A percentile compares a stretch with the other conserved stretches of the same genome.
Conservation (phyloP, 164 flowering plant species). For the Vitis rupestris region DNA sequence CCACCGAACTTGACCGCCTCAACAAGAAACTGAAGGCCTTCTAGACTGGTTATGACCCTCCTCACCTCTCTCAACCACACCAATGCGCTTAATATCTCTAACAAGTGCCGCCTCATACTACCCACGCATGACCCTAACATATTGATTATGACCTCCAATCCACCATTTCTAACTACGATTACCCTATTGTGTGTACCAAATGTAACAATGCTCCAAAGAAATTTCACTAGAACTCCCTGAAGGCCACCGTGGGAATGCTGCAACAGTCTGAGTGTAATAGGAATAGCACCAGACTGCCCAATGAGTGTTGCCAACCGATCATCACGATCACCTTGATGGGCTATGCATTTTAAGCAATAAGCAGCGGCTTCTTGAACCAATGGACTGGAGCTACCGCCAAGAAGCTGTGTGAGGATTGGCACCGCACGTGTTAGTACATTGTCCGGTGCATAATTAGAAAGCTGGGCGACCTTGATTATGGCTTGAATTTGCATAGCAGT, state of each 20-base stretch:
- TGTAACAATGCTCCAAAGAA: slow-evolving; percentile 30
- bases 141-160: slow-evolving; percentile 33
- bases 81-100: slow-evolving; percentile 52
- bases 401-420: slow-evolving; percentile 37
- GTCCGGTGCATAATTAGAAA: slow-evolving; percentile 37
- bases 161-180: slow-evolving; percentile 35
- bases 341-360: slow-evolving; percentile 37
- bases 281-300: slow-evolving; percentile 34
- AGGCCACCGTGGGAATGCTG: slow-evolving; percentile 23
- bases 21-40: slow-evolving; percentile 34
- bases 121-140: slow-evolving; percentile 24
- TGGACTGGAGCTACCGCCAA: slow-evolving; percentile 10
- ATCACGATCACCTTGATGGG: slow-evolving; percentile 27
- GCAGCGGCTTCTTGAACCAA: slow-evolving; percentile 35
- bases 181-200: slow-evolving; percentile 22
- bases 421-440: slow-evolving; percentile 26
- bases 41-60: slow-evolving; percentile 26
- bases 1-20: slow-evolving; percentile 43
- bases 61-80: slow-evolving; percentile 42
- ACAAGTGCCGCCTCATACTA: slow-evolving; percentile 29
- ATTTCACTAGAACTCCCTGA: slow-evolving; percentile 26
- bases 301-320: slow-evolving; percentile 25
- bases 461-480: slow-evolving; percentile 34
- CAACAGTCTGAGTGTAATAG: slow-evolving; percentile 32
- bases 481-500: slow-evolving; percentile 32